A percentile compares a stretch with the other conserved stretches of the same genome.
Conservation (phyloP, 176 grass and related monocot species). For the Paspalum vaginatum region DNA sequence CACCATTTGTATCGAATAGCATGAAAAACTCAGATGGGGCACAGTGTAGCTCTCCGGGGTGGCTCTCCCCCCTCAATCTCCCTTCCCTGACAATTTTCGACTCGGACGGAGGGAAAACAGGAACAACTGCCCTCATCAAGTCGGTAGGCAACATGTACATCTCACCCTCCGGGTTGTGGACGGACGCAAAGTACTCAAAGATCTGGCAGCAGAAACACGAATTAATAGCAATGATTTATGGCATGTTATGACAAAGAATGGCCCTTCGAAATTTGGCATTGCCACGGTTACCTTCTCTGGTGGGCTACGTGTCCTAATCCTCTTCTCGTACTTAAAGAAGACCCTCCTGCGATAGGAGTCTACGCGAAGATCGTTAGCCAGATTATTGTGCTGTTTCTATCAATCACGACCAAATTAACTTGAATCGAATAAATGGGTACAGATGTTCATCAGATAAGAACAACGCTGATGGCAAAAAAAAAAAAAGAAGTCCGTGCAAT, state of each 20-base stretch:
- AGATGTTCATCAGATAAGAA: neutral
- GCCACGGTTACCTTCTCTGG: slow-evolving; percentile 77
- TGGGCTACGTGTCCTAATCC: slow-evolving; percentile 78
- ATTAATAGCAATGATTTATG: neutral
- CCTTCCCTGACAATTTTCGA: slow-evolving; percentile 81
- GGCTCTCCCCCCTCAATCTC: slow-evolving; percentile 65
- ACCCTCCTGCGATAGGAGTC: slow-evolving; percentile 84
- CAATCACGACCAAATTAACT: slow-evolving; percentile 3
- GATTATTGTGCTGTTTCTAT: neutral
- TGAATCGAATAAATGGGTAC: neutral
- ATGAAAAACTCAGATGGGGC: slow-evolving; percentile 86
- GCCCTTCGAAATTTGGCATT: too few relatives aligned
- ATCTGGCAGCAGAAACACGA: slow-evolving; percentile 53
- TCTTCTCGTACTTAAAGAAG: slow-evolving; percentile 98
- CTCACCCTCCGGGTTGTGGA: slow-evolving; percentile 64
- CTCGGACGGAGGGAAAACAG: slow-evolving; percentile 89
- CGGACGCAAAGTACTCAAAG: slow-evolving; percentile 91
- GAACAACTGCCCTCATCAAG: slow-evolving; percentile 81
- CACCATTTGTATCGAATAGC: slow-evolving; percentile 91
- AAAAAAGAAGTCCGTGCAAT: neutral
- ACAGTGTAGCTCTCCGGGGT: slow-evolving; percentile 74
- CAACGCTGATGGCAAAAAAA: neutral
- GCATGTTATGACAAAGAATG: neutral
- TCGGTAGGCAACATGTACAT: slow-evolving; percentile 84
- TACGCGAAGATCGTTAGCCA: slow-evolving; percentile 7